Conservation (phyloP, 2,329 filamentous ascomycete species). For the Penicillium sp. region DNA sequence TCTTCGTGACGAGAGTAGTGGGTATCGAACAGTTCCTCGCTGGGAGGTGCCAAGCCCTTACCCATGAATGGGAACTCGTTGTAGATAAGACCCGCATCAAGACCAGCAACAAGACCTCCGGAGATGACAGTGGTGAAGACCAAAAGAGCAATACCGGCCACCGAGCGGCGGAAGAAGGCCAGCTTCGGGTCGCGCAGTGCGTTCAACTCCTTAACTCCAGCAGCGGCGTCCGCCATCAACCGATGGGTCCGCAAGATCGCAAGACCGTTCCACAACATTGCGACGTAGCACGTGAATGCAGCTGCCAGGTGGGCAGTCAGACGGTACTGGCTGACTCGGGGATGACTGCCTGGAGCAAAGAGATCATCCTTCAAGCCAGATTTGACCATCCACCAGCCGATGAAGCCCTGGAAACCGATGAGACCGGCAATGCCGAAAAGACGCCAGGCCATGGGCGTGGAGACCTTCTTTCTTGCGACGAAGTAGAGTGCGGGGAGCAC, state of each 20-base stretch:
- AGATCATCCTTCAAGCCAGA: conserved; percentile 93
- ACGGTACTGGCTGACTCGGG: conserved; percentile 90
- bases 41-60: conserved; percentile 72
- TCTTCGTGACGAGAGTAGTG: conserved; percentile 81
- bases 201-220: conserved; percentile 58
- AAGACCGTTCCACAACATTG: conserved; percentile 89
- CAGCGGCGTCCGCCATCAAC: conserved; percentile 64
- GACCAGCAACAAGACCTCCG: conserved; percentile 85
- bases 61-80: conserved; percentile 99
- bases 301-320: conserved; percentile 84
- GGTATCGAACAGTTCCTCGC: conserved; percentile 74
- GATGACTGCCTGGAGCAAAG: conserved; percentile 84
- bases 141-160: conserved; percentile 66
- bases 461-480: conserved; percentile 73
- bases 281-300: conserved; percentile 87
- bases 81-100: conserved; percentile 96
- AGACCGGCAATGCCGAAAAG: conserved; percentile 78
- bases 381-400: conserved; percentile 99
- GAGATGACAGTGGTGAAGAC: conserved; percentile 91
- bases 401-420: conserved; percentile 90
- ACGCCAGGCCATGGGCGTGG: conserved; percentile 69
- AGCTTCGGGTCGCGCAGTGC: conserved; percentile 66
- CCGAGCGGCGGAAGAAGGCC: conserved; percentile 67
- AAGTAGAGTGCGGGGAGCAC: conserved; percentile 86
- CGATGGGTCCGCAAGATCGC: conserved; percentile 73